Percentiles rank a stretch among this genome's conserved stretches.
Conservation (phyloP, 108 stramenopile species). For the Tribonema minus region DNA sequence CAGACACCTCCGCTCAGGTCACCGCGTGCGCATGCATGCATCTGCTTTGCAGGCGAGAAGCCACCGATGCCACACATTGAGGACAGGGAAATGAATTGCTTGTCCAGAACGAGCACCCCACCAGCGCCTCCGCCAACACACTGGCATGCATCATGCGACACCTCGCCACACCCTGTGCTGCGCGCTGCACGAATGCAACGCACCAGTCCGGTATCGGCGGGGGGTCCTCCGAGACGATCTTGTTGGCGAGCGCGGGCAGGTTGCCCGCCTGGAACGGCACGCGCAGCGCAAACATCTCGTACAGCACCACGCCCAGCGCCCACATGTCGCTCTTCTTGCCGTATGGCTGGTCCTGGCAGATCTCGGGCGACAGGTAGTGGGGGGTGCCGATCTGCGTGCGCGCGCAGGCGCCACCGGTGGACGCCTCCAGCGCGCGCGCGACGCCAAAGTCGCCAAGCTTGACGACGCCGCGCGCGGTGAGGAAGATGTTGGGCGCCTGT, state of each 20-base stretch:
- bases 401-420: constrained; percentile 8
- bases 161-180: no score
- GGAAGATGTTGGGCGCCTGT: constrained; percentile 60
- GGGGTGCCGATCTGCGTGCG: constrained; percentile 45
- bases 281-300: constrained; percentile 48
- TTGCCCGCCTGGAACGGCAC: background rate
- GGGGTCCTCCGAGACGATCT: background rate
- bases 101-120: no score
- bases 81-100: no score
- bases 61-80: no score
- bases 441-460: constrained; percentile 63
- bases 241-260: background rate
- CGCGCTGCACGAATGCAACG: no score
- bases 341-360: constrained; percentile 53
- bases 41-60: no score
- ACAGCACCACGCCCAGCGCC: constrained; percentile 50
- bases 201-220: background rate
- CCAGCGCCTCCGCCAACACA: no score
- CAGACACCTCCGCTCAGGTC: no score
- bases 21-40: no score
- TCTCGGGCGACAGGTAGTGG: constrained; percentile 54
- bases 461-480: constrained; percentile 49
- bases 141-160: no score
- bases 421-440: constrained; percentile 38
- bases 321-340: constrained; percentile 50